A percentile compares a stretch with the other conserved stretches of the same genome.
These are phyloP conservation scores for Phytopythium boreale DNA, from an alignment of 352 stramenopile species.

Conservation along the genomic window DNA sequence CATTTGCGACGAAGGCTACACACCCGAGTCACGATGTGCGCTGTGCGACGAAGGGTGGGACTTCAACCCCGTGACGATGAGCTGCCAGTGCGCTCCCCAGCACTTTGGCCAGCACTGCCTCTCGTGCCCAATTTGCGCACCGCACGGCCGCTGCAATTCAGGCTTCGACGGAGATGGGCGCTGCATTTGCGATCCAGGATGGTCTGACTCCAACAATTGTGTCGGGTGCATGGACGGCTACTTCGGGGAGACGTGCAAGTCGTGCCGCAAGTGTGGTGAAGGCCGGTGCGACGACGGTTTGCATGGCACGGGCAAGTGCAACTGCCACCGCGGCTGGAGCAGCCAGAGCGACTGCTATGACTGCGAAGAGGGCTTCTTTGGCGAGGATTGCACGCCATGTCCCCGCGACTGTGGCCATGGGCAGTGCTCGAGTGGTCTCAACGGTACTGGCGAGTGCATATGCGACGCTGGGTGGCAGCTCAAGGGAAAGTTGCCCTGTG, in stretches of 20 bases:
- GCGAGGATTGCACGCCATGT: conserved; percentile 65
- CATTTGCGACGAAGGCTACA: conserved; percentile 86
- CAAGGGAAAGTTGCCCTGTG: conserved; percentile 60
- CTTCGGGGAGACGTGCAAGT: conserved; percentile 63
- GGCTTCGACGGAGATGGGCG: conserved; percentile 76
- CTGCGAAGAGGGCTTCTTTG: conserved; percentile 80
- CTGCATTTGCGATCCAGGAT: conserved; percentile 83
- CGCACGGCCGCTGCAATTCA: conserved; percentile 81
- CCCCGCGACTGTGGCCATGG: conserved; percentile 74
- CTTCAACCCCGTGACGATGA: conserved; percentile 87
- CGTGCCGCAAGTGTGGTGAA: conserved; percentile 77
- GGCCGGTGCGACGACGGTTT: conserved; percentile 80
- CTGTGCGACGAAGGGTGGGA: conserved; percentile 85
- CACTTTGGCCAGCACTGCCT: conserved; percentile 79
- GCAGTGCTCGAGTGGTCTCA: conserved; percentile 67
- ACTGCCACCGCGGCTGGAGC: conserved; percentile 81
- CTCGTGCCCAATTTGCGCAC: conserved; percentile 82
- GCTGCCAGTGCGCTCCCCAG: conserved; percentile 78
- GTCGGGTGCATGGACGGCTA: conserved; percentile 86
- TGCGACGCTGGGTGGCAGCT: conserved; percentile 76
- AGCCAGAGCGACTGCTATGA: conserved; percentile 76
- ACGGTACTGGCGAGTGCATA: conserved; percentile 74
- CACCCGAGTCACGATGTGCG: conserved; percentile 62
- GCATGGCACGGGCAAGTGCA: conserved; percentile 70
- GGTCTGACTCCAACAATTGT: conserved; percentile 87